Conservation (phyloP, 352 stramenopile species). For the Phytopythium delawarense region DNA sequence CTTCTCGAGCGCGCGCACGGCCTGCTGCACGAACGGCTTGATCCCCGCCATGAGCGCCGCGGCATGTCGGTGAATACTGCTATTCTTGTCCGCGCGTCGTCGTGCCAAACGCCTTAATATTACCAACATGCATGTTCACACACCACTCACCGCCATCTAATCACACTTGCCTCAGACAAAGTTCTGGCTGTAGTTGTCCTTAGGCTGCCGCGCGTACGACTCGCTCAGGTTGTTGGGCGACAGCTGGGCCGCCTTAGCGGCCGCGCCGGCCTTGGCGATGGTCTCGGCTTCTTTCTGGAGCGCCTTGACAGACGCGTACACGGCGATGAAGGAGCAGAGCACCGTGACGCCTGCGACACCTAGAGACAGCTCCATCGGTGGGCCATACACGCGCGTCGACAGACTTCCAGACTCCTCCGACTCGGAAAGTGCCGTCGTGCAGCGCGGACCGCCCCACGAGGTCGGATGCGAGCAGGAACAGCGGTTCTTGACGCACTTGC, state of each 20-base stretch:
- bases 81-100: not conserved
- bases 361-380: conserved; percentile 33
- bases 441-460: conserved; percentile 54
- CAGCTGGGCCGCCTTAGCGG: not conserved
- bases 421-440: conserved; percentile 31
- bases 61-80: not conserved
- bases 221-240: conserved; percentile 10
- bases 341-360: conserved; percentile 26
- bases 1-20: conserved; percentile 44
- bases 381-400: conserved; percentile 30
- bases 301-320: conserved; percentile 24
- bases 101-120: not conserved
- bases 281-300: conserved; percentile 13
- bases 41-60: conserved; percentile 40
- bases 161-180: conserved; percentile 24
- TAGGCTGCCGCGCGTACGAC: conserved; percentile 18
- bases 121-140: not conserved
- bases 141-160: conserved; percentile 3
- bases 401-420: conserved; percentile 22
- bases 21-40: conserved; percentile 65
- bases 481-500: conserved; percentile 45
- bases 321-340: conserved; percentile 22
- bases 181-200: conserved; percentile 61
- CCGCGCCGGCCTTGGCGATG: conserved; percentile 16
- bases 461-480: conserved; percentile 40